A percentile compares a stretch with the other conserved stretches of the same genome.
phyloP scores from a whole-genome alignment of 306 rosid genomes.

The Heteromeles arbutifolia region DNA sequence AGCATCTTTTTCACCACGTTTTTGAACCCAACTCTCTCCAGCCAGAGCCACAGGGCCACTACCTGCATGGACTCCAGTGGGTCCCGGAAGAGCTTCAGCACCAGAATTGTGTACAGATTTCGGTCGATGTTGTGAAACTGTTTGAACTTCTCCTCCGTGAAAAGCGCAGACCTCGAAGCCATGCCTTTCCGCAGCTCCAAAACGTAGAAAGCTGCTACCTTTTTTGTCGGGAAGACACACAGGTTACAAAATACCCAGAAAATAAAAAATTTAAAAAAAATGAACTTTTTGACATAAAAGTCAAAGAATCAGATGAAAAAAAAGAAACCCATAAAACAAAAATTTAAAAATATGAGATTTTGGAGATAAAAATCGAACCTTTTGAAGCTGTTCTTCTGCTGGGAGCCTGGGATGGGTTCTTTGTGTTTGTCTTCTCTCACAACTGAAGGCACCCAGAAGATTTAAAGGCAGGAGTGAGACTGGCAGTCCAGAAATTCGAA shows the following conservation, averaged over 20 bases:
- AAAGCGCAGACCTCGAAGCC: background rate
- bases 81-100: constrained; percentile 33
- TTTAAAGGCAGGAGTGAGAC: background rate
- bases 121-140: constrained; percentile 54
- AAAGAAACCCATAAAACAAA: background rate
- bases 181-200: background rate
- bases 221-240: background rate
- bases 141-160: constrained; percentile 42
- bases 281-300: background rate
- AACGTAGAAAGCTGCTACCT: background rate
- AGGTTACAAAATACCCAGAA: background rate
- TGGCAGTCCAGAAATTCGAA: background rate
- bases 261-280: background rate
- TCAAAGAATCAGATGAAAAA: background rate
- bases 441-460: background rate
- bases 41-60: constrained; percentile 65
- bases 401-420: background rate
- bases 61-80: constrained; percentile 56
- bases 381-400: background rate
- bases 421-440: background rate
- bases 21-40: constrained; percentile 47
- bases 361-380: background rate
- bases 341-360: background rate
- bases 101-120: constrained; percentile 43
- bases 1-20: constrained; percentile 30